Evolutionary conservation across 1,284 basidiomycete species (phyloP), one percentile per base, ranked within the genome.

Genomic region (Mycosarcoma mackinlayi): DNA sequence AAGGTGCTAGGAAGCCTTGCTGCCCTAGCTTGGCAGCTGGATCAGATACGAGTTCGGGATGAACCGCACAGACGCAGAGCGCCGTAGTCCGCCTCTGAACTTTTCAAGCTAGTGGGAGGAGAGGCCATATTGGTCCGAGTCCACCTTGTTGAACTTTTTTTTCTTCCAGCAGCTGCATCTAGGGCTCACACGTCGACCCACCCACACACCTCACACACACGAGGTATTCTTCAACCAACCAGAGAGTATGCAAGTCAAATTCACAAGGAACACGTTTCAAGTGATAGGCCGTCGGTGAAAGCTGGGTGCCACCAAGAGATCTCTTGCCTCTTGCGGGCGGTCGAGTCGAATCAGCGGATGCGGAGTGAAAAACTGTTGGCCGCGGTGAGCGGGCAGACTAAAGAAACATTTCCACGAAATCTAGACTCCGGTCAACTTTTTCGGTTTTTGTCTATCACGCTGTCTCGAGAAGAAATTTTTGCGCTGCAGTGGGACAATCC

Each of bases 231-330:
- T 30, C 14, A 23, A 34, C 54, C 54, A 64, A 64, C 61, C 61
- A 64, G 7, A 18, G 24, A 45, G 44, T 28, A 44, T 27, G 39
- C 52, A 19, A 57, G 30, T 37, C 49, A 28, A 51, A 62, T 19
- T 50, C 41, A 31, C 13, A 40, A 40, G 23, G 61, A 64, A 47
- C 61, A 64, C 61, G 61, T 64, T 64, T 48, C 50, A 25, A 52
- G 39, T 33, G 45, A 47, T 47, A 35, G 45, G 45, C 31, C 44
- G 31, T 33, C 19, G 30, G 1, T 18, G 21, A 47, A 47, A 47
- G 45, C 45, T 47, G 45, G 33, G 45, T 47, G 30, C 44, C 31
- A 24, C 31, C n/a, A 10, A 35, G 16, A 35, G 3, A 35, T 6
- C 3, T 14, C 30, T 31, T 31, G n/a, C n/a, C 9, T n/a, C 9